Percentiles rank a stretch among this genome's conserved stretches.
Evolutionary conservation across 148 eudicot genomes (phyloP).

Genomic region (Linanthus parryae): DNA sequence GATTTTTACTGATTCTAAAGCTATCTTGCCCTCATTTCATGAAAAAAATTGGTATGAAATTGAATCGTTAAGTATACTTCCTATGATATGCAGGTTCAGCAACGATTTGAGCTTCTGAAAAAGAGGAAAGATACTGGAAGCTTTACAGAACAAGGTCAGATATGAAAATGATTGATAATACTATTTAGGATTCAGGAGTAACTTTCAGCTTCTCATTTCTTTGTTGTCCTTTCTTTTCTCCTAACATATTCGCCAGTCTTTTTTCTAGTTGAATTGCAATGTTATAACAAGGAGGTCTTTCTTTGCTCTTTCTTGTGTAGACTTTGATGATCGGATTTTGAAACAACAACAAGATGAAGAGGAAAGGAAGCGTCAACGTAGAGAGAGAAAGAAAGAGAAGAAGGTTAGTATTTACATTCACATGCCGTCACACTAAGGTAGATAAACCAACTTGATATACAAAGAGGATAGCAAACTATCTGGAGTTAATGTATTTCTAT

Average conservation of each 20-base stretch:
- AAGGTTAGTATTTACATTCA: constrained; percentile 60
- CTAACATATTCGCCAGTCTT: not conserved
- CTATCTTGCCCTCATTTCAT: not conserved
- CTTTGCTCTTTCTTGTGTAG: constrained; percentile 22
- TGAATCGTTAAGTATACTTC: not conserved
- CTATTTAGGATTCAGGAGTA: too few species aligned
- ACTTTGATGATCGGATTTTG: constrained; percentile 80
- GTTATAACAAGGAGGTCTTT: not conserved
- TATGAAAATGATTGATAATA: constrained; percentile 2
- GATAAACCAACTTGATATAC: too few species aligned
- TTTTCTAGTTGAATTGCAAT: not conserved
- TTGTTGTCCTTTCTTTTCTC: not conserved
- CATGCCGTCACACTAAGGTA: too few species aligned
- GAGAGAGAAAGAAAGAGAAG: constrained; percentile 96
- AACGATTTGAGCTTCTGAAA: constrained; percentile 82
- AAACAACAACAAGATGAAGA: constrained; percentile 98
- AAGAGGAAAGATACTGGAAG: constrained; percentile 75
- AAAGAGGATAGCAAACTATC: too few species aligned
- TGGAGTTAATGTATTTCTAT: too few species aligned
- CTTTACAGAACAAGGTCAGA: constrained; percentile 84
- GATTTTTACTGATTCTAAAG: not conserved
- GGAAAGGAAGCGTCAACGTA: constrained; percentile 85
- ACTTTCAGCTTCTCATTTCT: too few species aligned
- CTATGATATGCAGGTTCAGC: constrained; percentile 54
- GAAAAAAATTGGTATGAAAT: not conserved